Base-by-base conservation (phyloP, 306 rosid species). In the Rubus idaeus region DNA sequence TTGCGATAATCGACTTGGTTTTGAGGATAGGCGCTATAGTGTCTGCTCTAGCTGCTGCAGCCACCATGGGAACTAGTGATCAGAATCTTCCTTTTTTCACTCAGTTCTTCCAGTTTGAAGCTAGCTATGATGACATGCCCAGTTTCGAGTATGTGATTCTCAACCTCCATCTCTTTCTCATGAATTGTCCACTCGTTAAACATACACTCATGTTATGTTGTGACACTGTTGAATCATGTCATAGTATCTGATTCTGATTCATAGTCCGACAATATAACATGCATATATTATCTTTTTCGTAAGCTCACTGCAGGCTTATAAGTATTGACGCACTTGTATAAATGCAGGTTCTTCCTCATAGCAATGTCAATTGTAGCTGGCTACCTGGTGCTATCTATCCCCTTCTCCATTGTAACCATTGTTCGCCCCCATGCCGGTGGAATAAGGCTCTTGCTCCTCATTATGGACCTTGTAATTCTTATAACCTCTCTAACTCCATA, bases 41-140 rank as follows among this genome's bases (percentile, higher is more conserved):
- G 0, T 76, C 97, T 1, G 83, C 91, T 49, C 78, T 91, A 2
- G 88, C 89, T 5, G 96, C 96, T 2, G 93, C 97, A 0, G 90
- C 97, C 40, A 70, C 88, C 26, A 94, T 94, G 98, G 98, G 88
- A 52, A 85, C 88, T 1, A 86, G 90, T 47, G 95, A 88, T 44
- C 81, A 94, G n/a, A 85, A 79, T 56, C 98, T 94, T 35, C 94
- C 98, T 79, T 91, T 91, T 87, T 89, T 90, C 88, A 91, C 97
- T 70, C 97, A 91, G 86, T 94, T 91, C 89, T 90, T 91, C 85
- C 96, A 89, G 49, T 94, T 94, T 66, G 89, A 91, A 84, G 98
- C 98, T 56, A 88, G 93, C 76, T 91, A 94, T 14, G 91, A 90
- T 30, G 89, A 87, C 72, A 85, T 94, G 73, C 82, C 96, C 5